Evolutionary conservation across 768 basidiomycete species (phyloP).

Genomic region (Russula vinacea): DNA sequence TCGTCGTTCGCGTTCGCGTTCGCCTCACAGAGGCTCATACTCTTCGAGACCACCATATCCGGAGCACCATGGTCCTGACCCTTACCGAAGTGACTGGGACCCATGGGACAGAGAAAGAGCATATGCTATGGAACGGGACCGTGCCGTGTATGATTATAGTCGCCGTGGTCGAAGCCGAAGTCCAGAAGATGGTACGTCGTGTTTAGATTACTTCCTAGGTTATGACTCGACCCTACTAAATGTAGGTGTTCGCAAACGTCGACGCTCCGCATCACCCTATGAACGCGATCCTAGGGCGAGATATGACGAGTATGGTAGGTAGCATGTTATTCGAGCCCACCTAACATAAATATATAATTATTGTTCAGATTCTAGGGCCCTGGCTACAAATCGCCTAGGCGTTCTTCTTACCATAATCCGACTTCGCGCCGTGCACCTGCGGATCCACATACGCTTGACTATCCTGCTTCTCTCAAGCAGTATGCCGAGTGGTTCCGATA

Average conservation of each 20-base stretch:
- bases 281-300: slow-evolving; percentile 79
- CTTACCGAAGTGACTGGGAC: slow-evolving; percentile 66
- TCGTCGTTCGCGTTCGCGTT: slow-evolving; percentile 81
- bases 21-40: slow-evolving; percentile 55
- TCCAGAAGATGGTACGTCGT: slow-evolving; percentile 64
- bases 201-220: background rate
- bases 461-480: slow-evolving; percentile 76
- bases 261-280: slow-evolving; percentile 75
- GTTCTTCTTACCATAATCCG: slow-evolving; percentile 50
- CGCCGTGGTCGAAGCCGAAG: slow-evolving; percentile 77
- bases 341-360: slow-evolving; percentile 38
- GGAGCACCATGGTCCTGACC: slow-evolving; percentile 57
- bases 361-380: slow-evolving; percentile 61
- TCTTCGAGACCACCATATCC: slow-evolving; percentile 54
- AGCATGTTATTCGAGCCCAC: slow-evolving; percentile 1
- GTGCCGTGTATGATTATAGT: slow-evolving; percentile 61
- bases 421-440: slow-evolving; percentile 55
- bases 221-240: slow-evolving; percentile 30
- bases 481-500: slow-evolving; percentile 88
- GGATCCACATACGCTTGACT: slow-evolving; percentile 79
- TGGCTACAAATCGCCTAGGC: slow-evolving; percentile 63
- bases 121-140: slow-evolving; percentile 70
- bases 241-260: slow-evolving; percentile 63
- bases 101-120: slow-evolving; percentile 67
- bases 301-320: slow-evolving; percentile 80